Conservation (phyloP, 2,329 filamentous ascomycete genomes). For the Cladophialophora chaetospira region DNA sequence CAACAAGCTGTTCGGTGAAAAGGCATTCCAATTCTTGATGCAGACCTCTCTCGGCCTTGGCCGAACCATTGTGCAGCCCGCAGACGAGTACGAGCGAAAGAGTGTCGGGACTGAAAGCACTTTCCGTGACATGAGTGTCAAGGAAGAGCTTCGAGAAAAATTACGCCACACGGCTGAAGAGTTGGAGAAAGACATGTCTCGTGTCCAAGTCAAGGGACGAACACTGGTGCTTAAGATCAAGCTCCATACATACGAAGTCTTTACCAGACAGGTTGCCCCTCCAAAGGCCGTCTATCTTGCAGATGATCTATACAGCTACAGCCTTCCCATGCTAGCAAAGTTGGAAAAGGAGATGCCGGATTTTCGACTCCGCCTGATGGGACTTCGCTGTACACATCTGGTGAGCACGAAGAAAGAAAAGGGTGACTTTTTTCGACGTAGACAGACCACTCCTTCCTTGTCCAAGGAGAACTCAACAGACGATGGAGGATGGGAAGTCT, state of each 20-base stretch:
- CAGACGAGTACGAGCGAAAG: conserved; percentile 87
- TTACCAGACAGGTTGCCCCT: conserved; percentile 76
- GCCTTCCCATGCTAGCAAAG: conserved; percentile 80
- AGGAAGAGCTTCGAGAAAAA: conserved; percentile 70
- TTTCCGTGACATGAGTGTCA: conserved; percentile 76
- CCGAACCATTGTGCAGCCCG: conserved; percentile 79
- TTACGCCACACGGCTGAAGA: conserved; percentile 80
- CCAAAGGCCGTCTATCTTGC: conserved; percentile 71
- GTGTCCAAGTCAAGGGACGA: conserved; percentile 82
- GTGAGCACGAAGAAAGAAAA: conserved; percentile 83
- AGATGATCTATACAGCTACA: conserved; percentile 79
- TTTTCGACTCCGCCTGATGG: conserved; percentile 82
- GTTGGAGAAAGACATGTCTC: conserved; percentile 78
- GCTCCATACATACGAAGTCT: conserved; percentile 88
- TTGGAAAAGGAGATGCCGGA: conserved; percentile 79
- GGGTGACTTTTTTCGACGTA: conserved; percentile 72
- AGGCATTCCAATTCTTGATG: conserved; percentile 83
- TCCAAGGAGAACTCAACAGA: conserved; percentile 41
- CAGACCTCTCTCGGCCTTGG: conserved; percentile 84
- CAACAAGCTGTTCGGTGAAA: conserved; percentile 81
- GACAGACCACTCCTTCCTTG: conserved; percentile 26
- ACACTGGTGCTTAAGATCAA: conserved; percentile 92
- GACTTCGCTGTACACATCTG: conserved; percentile 82
- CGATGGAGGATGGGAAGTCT: conserved; percentile 64
- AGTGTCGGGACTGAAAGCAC: conserved; percentile 93